These are phyloP conservation scores for Saccharomyces hybrid DNA, from an alignment of 1,139 yeast species.

Conservation along the genomic window DNA sequence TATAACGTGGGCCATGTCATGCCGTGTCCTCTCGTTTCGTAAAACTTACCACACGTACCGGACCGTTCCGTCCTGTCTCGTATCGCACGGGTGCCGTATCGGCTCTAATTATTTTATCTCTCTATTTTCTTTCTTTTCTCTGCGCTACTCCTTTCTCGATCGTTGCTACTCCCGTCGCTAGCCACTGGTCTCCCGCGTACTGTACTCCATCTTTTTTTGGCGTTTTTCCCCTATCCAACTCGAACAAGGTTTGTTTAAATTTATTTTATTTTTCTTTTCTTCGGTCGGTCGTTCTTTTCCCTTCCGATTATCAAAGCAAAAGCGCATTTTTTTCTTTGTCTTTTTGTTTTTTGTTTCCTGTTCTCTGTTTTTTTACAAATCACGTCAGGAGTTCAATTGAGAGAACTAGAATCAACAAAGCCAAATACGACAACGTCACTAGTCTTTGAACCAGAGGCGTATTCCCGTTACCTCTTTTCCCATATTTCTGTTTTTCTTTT, in stretches of 20 bases:
- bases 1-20: not conserved
- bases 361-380: not conserved
- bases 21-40: not conserved
- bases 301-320: slow-evolving; percentile 1
- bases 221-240: not conserved
- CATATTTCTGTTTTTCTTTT: not conserved
- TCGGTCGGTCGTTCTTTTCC: not conserved
- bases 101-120: not conserved
- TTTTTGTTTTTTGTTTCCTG: not conserved
- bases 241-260: not conserved
- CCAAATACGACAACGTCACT: not conserved
- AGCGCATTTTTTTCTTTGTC: not conserved
- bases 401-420: not conserved
- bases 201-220: slow-evolving; percentile 1
- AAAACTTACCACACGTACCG: not conserved
- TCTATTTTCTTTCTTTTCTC: not conserved
- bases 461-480: not conserved
- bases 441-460: not conserved
- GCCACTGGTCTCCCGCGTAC: not conserved
- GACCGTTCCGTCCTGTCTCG: not conserved
- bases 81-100: not conserved
- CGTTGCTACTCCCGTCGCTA: slow-evolving; percentile 1
- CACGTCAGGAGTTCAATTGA: not conserved
- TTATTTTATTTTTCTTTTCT: not conserved
- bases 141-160: not conserved